phyloP scores from a whole-genome alignment of 2,329 filamentous ascomycete genomes.

The Penicillium nordicum region DNA sequence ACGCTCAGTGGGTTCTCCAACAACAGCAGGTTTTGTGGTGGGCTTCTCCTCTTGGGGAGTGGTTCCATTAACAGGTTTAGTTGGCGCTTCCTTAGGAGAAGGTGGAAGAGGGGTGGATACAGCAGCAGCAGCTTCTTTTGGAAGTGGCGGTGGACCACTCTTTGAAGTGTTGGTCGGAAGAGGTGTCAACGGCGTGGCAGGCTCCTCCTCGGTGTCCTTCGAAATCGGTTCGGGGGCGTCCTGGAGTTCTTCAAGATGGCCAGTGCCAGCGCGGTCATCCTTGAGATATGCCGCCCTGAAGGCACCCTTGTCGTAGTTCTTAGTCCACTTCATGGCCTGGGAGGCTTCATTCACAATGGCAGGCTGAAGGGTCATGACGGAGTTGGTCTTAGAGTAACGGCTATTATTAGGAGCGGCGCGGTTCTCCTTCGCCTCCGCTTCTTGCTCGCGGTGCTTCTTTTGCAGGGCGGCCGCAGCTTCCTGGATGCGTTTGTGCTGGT shows the following conservation, averaged over 20 bases:
- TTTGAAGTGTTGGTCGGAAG: slow-evolving; percentile 27
- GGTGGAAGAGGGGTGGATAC: slow-evolving; percentile 24
- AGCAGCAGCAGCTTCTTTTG: slow-evolving; percentile 28
- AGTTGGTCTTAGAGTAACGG: slow-evolving; percentile 72
- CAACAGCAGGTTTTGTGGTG: slow-evolving; percentile 17
- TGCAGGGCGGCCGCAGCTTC: slow-evolving; percentile 83
- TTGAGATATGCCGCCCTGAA: slow-evolving; percentile 83
- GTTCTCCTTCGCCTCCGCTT: slow-evolving; percentile 44
- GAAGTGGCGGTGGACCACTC: slow-evolving; percentile 30
- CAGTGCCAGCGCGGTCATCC: slow-evolving; percentile 68
- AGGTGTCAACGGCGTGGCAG: slow-evolving; percentile 20
- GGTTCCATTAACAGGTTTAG: slow-evolving; percentile 14
- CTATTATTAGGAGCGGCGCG: slow-evolving; percentile 58
- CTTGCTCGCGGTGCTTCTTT: slow-evolving; percentile 62
- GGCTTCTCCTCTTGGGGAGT: slow-evolving; percentile 19
- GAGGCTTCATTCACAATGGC: slow-evolving; percentile 81
- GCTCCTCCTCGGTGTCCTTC: slow-evolving; percentile 34
- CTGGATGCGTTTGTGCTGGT: slow-evolving; percentile 90
- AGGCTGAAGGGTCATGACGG: slow-evolving; percentile 82
- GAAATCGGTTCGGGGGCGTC: slow-evolving; percentile 10
- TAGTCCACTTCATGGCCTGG: slow-evolving; percentile 95
- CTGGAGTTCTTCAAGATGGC: slow-evolving; percentile 50
- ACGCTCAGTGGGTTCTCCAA: slow-evolving; percentile 27
- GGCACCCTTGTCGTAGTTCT: slow-evolving; percentile 85
- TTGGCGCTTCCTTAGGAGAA: slow-evolving; percentile 24